Percentiles rank a stretch among this genome's conserved stretches.
Conservation (phyloP, 257 asterid genomes). For the Solanum ossicruentum region DNA sequence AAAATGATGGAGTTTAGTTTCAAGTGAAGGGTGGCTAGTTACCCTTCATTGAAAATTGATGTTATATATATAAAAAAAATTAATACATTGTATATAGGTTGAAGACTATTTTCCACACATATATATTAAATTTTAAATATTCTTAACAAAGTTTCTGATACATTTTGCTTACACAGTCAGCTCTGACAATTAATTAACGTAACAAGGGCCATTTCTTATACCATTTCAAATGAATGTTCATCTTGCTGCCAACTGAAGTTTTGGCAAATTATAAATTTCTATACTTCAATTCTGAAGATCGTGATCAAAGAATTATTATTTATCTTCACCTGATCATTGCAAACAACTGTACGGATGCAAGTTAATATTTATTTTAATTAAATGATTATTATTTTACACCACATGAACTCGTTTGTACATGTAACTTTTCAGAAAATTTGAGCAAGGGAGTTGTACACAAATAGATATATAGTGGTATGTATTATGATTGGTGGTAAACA, state of each 20-base stretch:
- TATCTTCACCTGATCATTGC: neutral
- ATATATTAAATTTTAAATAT: too few species aligned
- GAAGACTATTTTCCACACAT: too few species aligned
- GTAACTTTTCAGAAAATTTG: neutral
- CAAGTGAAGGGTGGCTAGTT: neutral
- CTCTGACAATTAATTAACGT: neutral
- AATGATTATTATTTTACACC: neutral
- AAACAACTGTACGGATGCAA: neutral
- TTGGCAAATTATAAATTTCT: neutral
- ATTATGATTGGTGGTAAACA: neutral
- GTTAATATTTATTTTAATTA: neutral
- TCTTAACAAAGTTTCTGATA: too few species aligned
- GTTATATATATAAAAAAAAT: too few species aligned
- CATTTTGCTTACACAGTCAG: neutral
- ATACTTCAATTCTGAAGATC: neutral
- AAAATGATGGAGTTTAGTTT: neutral
- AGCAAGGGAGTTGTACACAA: neutral
- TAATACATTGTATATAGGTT: too few species aligned
- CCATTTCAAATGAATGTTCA: neutral
- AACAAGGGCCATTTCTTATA: neutral
- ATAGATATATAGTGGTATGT: neutral
- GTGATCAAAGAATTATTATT: neutral
- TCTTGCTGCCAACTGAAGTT: neutral
- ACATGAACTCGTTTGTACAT: neutral
- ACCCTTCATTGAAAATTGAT: too few species aligned